Percentiles rank a stretch among this genome's conserved stretches.
phyloP scores from a whole-genome alignment of 2,329 filamentous ascomycete species.

The Polychaeton citri region DNA sequence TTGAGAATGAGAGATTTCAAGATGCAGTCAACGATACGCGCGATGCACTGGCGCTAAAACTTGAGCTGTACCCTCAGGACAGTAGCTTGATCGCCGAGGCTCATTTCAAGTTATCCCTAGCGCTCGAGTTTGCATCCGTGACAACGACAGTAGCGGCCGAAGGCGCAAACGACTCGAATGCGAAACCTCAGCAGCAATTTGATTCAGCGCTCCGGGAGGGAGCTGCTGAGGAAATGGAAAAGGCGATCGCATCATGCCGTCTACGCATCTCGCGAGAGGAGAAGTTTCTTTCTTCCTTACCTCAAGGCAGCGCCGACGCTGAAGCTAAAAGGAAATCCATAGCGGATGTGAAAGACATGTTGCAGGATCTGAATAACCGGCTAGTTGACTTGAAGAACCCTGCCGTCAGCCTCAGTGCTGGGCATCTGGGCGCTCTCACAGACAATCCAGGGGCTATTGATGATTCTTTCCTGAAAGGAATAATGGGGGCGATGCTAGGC shows the following conservation, averaged over 20 bases:
- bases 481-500: conserved; percentile 51
- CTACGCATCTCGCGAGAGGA: conserved; percentile 59
- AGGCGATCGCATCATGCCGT: conserved; percentile 59
- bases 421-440: conserved; percentile 33
- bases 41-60: conserved; percentile 63
- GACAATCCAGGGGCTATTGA: conserved; percentile 27
- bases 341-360: conserved; percentile 61
- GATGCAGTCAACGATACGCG: conserved; percentile 77
- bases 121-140: conserved; percentile 83
- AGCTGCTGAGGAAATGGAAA: conserved; percentile 56
- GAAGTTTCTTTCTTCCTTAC: conserved; percentile 43
- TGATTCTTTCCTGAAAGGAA: conserved; percentile 43
- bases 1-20: conserved; percentile 87
- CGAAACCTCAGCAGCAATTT: conserved; percentile 30
- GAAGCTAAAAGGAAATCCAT: conserved; percentile 51
- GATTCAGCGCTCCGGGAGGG: conserved; percentile 60
- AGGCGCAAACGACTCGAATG: conserved; percentile 20
- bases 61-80: conserved; percentile 64
- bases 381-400: conserved; percentile 56
- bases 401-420: conserved; percentile 44
- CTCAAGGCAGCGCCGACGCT: conserved; percentile 49
- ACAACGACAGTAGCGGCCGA: conserved; percentile 43
- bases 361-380: conserved; percentile 66
- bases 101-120: conserved; percentile 90
- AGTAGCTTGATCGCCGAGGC: conserved; percentile 83